A percentile compares a stretch with the other conserved stretches of the same genome.
Conservation (phyloP, 352 stramenopile species). For the Globisporangium polare region DNA sequence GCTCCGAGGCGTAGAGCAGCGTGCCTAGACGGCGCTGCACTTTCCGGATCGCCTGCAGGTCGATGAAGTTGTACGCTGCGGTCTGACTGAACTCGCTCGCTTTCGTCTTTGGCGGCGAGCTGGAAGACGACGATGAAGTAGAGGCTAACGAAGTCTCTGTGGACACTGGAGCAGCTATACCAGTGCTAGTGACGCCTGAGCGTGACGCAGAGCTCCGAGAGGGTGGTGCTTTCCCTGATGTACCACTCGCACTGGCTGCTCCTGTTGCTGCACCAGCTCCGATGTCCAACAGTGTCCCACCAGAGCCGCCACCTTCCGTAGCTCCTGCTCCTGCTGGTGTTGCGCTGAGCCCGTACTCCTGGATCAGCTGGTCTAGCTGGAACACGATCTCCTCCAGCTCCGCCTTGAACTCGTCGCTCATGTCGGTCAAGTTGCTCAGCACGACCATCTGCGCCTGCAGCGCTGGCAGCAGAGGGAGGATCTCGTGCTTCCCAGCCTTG, state of each 20-base stretch:
- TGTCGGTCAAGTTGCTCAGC: slow-evolving; percentile 42
- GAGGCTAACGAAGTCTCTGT: background rate
- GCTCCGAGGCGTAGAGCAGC: slow-evolving; percentile 70
- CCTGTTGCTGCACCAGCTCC: background rate
- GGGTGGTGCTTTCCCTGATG: background rate
- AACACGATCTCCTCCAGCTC: slow-evolving; percentile 48
- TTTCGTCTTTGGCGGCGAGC: slow-evolving; percentile 1
- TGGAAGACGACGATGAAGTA: background rate
- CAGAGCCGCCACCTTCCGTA: background rate
- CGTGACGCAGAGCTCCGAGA: background rate
- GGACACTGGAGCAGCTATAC: background rate
- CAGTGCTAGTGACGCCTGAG: background rate
- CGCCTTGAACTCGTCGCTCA: slow-evolving; percentile 44
- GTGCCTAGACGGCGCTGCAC: slow-evolving; percentile 72
- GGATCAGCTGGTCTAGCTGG: slow-evolving; percentile 47
- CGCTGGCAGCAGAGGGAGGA: slow-evolving; percentile 54
- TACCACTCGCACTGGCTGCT: background rate
- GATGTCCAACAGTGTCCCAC: background rate
- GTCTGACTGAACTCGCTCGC: slow-evolving; percentile 4
- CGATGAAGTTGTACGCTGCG: slow-evolving; percentile 25
- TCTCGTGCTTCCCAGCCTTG: slow-evolving; percentile 72
- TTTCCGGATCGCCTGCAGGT: slow-evolving; percentile 78
- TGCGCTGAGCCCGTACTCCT: slow-evolving; percentile 11
- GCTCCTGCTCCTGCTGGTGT: no score
- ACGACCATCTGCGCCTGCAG: slow-evolving; percentile 59